Conservation (phyloP, 441 rosid genomes). For the Viola pubescens region DNA sequence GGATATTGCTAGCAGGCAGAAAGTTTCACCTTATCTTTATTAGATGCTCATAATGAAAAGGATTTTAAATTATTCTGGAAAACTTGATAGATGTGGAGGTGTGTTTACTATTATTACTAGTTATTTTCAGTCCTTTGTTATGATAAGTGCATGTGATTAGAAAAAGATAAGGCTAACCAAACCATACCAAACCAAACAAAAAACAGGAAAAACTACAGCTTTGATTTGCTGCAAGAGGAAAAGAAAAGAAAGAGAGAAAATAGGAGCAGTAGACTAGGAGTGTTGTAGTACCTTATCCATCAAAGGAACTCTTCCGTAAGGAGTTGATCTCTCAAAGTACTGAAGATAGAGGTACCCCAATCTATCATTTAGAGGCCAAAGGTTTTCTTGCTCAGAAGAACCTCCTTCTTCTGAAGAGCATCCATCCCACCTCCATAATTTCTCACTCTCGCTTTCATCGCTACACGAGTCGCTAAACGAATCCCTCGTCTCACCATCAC, state of each 20-base stretch:
- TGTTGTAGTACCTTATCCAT: conserved; percentile 72
- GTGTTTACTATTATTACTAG: no score
- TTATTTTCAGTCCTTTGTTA: neutral
- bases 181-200: no score
- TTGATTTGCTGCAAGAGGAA: neutral
- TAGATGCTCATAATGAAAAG: conserved; percentile 31
- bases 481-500: conserved; percentile 71
- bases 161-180: neutral
- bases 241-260: neutral
- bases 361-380: conserved; percentile 56
- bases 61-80: conserved; percentile 20
- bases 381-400: conserved; percentile 51
- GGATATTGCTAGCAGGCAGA: conserved; percentile 25
- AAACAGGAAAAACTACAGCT: no score
- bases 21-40: conserved; percentile 32
- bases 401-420: conserved; percentile 86
- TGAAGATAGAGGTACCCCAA: conserved; percentile 72
- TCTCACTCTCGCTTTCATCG: conserved; percentile 84
- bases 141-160: neutral
- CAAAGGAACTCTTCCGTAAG: conserved; percentile 88
- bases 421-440: conserved; percentile 67
- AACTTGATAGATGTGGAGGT: conserved; percentile 6
- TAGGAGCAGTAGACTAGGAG: neutral
- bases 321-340: conserved; percentile 83
- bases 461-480: conserved; percentile 77